phyloP scores from a whole-genome alignment of 768 basidiomycete genomes.

The Suillus subalutaceus region DNA sequence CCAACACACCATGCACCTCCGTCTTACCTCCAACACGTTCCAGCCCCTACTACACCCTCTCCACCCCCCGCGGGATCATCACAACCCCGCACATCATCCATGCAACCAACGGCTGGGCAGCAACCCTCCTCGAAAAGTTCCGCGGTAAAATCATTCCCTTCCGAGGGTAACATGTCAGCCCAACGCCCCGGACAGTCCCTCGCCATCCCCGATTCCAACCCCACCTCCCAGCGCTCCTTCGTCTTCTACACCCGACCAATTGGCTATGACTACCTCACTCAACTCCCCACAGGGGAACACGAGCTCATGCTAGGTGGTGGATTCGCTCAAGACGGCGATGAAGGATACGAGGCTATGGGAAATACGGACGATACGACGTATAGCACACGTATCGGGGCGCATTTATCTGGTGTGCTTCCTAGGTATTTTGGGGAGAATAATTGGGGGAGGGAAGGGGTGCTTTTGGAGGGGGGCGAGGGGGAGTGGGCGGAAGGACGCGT shows the following conservation, averaged over 20 bases:
- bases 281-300: slow-evolving; percentile 46
- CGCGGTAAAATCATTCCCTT: slow-evolving; percentile 65
- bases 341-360: slow-evolving; percentile 39
- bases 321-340: slow-evolving; percentile 38
- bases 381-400: slow-evolving; percentile 33
- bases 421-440: slow-evolving; percentile 52
- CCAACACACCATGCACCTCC: slow-evolving; percentile 62
- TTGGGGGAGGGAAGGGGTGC: slow-evolving; percentile 42
- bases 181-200: slow-evolving; percentile 53
- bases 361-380: slow-evolving; percentile 41
- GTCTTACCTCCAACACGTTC: slow-evolving; percentile 40
- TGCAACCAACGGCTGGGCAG: slow-evolving; percentile 83
- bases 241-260: slow-evolving; percentile 51
- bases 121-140: slow-evolving; percentile 68
- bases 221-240: slow-evolving; percentile 53
- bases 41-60: slow-evolving; percentile 49
- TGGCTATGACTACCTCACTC: slow-evolving; percentile 71
- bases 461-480: slow-evolving; percentile 11
- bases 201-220: slow-evolving; percentile 18
- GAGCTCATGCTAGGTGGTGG: slow-evolving; percentile 72
- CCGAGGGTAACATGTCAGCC: slow-evolving; percentile 64
- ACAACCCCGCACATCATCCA: slow-evolving; percentile 69
- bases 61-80: slow-evolving; percentile 63
- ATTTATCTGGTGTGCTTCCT: slow-evolving; percentile 50
- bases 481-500: slow-evolving; percentile 48